Evolutionary conservation across 108 stramenopile species (phyloP).

Genomic region (Pseudonitzschia multistriata): DNA sequence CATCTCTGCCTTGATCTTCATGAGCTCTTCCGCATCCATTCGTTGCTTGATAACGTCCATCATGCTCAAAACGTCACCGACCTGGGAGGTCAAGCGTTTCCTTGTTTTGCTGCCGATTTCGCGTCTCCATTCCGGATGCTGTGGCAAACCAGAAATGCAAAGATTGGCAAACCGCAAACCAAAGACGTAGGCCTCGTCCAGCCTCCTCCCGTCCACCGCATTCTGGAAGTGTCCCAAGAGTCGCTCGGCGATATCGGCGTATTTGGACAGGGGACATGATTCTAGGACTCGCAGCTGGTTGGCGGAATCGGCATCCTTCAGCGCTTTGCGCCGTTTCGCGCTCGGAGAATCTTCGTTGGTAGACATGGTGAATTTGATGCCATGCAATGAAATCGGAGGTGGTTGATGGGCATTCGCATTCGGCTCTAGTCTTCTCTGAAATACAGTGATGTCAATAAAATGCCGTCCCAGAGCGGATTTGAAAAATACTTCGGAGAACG

Average conservation of each 20-base stretch:
- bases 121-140: slow-evolving; percentile 50
- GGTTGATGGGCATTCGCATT: too few species aligned
- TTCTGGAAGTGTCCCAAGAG: slow-evolving; percentile 51
- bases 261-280: slow-evolving; percentile 47
- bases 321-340: slow-evolving; percentile 24
- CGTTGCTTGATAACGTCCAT: slow-evolving; percentile 35
- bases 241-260: slow-evolving; percentile 53
- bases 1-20: slow-evolving; percentile 14
- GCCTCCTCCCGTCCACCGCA: slow-evolving; percentile 35
- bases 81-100: slow-evolving; percentile 25
- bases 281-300: slow-evolving; percentile 21
- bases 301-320: slow-evolving; percentile 27
- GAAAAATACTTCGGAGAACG: too few species aligned
- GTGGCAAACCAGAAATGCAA: slow-evolving; percentile 44
- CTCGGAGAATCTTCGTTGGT: slow-evolving; percentile 22
- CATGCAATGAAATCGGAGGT: too few species aligned
- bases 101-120: slow-evolving; percentile 17
- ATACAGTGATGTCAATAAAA: too few species aligned
- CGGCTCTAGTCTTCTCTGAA: too few species aligned
- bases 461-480: too few species aligned
- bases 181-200: slow-evolving; percentile 68
- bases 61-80: slow-evolving; percentile 29
- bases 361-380: too few species aligned
- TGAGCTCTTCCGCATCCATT: slow-evolving; percentile 45
- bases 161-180: slow-evolving; percentile 64